Base-by-base conservation (phyloP, 148 eudicot species). In the Spergularia marina region DNA sequence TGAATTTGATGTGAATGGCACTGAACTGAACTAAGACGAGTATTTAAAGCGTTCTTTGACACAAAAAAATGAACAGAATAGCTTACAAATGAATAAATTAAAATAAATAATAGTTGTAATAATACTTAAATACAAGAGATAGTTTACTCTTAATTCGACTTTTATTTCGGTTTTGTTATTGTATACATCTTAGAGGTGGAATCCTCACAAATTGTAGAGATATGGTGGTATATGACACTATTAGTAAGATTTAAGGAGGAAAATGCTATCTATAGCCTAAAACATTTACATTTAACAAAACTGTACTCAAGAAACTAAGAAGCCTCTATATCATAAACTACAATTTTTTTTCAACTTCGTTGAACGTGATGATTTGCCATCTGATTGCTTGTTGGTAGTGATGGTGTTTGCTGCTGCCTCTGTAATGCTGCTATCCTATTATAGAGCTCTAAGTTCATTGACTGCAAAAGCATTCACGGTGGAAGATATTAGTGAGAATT, bases 391-490 rank as follows among this genome's bases (percentile, higher is more conserved):
- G 76, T 68, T 68, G 83, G 74, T 65, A 82, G 88, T 21, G 84
- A 54, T 39, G 56, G 25, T 52, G 82, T 40, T 76, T 83, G 93
- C 73, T 86, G 87, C 44, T 89, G 91, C 58, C 82, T 85, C 54
- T 89, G 89, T 36, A 90, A 62, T 10, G 87, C 88, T 51, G 89
- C 90, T 86, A 92, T 89, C 70, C 89, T 89, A 85, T 85, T 87
- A 82, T 80, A 90, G 65, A 90, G 75, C 30, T 92, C 98, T 82
- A 90, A 76, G 74, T 90, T 89, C 91, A 89, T 86, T 17, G 92
- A 83, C 88, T 92, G 90, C 86, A 81, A 15, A 68, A 4, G 12
- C 53, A 63, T 56, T n/a, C 78, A 25, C 21, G 7, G 20, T 20
- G 72, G 34, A 60, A 36, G 23, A 11, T 44, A 17, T 79, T 52